Evolutionary conservation across 2,329 filamentous ascomycete genomes (phyloP), one percentile per base, ranked within the genome.

Genomic region (Penicillium sp.): DNA sequence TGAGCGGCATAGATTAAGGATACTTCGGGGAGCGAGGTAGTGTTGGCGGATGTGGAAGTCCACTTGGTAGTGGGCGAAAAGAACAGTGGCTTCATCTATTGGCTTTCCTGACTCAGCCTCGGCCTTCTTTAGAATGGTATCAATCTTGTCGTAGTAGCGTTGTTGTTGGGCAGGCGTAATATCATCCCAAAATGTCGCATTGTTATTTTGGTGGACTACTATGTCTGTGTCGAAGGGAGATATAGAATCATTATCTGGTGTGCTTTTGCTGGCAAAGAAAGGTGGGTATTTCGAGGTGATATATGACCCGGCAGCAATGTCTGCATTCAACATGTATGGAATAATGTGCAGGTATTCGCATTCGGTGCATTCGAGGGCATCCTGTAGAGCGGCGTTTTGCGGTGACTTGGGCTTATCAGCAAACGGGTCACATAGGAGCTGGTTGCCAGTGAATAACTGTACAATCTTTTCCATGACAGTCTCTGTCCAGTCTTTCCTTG

Each of bases 21-120:
- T 38, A 1, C 68, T 66, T 3, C 67, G 60, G 2, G 61, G 59
- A 2, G 57, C 31, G 23, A 70, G 60, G 31, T 68, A 67, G 42
- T 74, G 73, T 21, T 72, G 65, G 15, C 69, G 68, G 21, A 75
- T 67, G 48, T 75, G 73, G n/a, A 63, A 70, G 42, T 73, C 71
- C 4, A 72, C 62, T 17, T 62, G 61, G 42, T 73, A 74, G 35
- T 66, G 67, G 3, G 71, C 71, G 35, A 69, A 68, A 1, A 63
- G 50, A 4, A 64, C 52, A 23, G 64, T 53, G 6, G 55, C 27
- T 37, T 65, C 54, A 29, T 65, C 56, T 1, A 63, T 49, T 21
- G 52, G 25, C 21, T 48, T 27, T 19, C 47, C 31, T 15, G 12
- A 45, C 9, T 43, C 21, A 2, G 9, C 23, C 23, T 45, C 47